A percentile compares a stretch with the other conserved stretches of the same genome.
These are phyloP conservation scores for Solanum paucissectum DNA, from an alignment of 257 asterid species.

Conservation along the genomic window DNA sequence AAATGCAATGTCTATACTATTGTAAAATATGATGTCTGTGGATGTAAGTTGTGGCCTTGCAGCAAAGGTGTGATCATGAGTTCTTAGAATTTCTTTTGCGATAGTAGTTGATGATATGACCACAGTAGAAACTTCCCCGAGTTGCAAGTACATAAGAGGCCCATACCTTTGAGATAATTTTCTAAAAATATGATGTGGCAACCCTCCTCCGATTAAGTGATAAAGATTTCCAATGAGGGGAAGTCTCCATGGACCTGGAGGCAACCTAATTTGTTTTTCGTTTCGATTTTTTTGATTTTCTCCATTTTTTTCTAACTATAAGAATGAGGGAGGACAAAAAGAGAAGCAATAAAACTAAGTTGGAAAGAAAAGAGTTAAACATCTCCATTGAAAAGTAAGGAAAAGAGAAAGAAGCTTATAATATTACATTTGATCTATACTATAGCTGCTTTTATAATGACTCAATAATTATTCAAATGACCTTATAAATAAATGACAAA, in stretches of 20 bases:
- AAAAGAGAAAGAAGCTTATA: no score
- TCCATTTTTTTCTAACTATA: no score
- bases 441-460: no score
- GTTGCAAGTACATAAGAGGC: neutral
- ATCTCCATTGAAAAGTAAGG: neutral
- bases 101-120: constrained; percentile 21
- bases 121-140: neutral
- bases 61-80: constrained; percentile 2
- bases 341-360: neutral
- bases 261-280: neutral
- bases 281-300: no score
- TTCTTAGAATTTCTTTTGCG: neutral
- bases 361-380: no score
- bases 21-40: neutral
- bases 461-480: no score
- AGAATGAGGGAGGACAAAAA: neutral
- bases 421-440: no score
- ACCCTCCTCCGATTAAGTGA: neutral
- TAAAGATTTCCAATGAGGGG: neutral
- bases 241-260: neutral
- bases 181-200: neutral
- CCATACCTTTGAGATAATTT: no score
- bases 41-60: neutral
- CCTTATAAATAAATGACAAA: no score
- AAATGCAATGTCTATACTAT: neutral